A percentile compares a stretch with the other conserved stretches of the same genome.
phyloP scores from a whole-genome alignment of 1,139 yeast species.

The Pichia sp. region DNA sequence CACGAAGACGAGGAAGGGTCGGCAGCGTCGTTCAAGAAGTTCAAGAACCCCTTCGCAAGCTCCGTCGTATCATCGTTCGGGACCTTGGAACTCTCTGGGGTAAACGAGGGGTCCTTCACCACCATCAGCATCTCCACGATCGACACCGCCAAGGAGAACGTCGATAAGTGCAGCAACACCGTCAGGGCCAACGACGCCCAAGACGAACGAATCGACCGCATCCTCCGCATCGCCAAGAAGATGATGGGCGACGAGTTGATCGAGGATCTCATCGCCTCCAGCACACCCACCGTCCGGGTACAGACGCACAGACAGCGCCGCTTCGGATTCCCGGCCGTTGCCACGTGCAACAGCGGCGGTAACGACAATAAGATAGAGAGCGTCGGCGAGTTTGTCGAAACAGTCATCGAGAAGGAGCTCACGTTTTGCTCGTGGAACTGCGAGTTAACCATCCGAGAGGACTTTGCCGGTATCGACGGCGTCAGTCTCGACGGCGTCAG shows the following conservation, averaged over 20 bases:
- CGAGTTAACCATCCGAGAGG: not conserved
- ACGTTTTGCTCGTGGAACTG: not conserved
- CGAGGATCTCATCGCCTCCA: not conserved
- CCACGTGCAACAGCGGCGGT: not conserved
- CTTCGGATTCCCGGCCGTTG: not conserved
- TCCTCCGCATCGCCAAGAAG: constrained; percentile 2
- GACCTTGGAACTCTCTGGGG: not conserved
- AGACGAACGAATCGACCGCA: not conserved
- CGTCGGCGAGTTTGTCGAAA: not conserved
- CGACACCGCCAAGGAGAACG: not conserved
- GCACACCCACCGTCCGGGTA: not conserved
- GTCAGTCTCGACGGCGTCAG: not conserved
- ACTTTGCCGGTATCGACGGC: not conserved
- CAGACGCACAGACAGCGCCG: not conserved
- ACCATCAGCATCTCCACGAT: not conserved
- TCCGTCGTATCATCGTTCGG: not conserved
- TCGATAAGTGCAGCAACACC: not conserved
- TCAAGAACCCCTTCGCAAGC: constrained; percentile 1
- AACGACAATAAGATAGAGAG: not conserved
- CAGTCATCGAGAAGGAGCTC: not conserved
- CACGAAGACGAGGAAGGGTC: not conserved
- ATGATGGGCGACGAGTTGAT: constrained; percentile 5
- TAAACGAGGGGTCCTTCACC: not conserved
- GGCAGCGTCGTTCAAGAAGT: not conserved
- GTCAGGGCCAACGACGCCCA: not conserved